Conservation (phyloP, 208 protist genomes). For the Spongospora subterranea region DNA sequence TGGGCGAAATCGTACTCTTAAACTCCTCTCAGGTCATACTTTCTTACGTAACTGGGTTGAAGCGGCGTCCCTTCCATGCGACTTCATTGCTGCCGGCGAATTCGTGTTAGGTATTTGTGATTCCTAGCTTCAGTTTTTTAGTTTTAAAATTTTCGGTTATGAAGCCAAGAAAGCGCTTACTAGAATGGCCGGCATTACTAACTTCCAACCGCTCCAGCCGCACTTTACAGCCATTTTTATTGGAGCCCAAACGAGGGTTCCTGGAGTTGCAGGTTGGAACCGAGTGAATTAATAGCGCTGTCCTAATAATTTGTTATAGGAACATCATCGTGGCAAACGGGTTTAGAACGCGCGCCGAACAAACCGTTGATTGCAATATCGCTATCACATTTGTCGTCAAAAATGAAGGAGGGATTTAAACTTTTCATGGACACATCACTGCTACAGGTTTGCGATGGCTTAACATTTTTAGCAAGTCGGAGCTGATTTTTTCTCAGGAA, state of each 20-base stretch:
- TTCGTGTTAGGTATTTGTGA: neutral
- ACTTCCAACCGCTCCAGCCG: neutral
- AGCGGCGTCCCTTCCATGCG: neutral
- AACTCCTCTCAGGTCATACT: neutral
- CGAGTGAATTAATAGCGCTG: neutral
- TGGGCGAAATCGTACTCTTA: too few relatives aligned
- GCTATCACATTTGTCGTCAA: neutral
- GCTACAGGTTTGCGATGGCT: neutral
- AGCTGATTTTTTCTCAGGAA: neutral
- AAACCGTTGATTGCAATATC: neutral
- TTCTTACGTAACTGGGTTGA: neutral
- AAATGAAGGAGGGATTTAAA: slow-evolving; percentile 12
- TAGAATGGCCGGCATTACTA: neutral
- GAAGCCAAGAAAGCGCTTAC: slow-evolving; percentile 1
- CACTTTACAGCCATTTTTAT: neutral
- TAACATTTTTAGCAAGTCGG: neutral
- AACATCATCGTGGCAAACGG: neutral
- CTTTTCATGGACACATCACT: slow-evolving; percentile 36
- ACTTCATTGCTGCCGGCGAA: slow-evolving; percentile 20
- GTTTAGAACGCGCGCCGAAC: neutral
- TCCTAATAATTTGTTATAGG: neutral
- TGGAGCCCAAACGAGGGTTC: neutral
- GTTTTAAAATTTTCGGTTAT: neutral
- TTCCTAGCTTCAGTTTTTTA: neutral
- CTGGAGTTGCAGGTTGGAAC: neutral